Evolutionary conservation across 768 basidiomycete species (phyloP), one percentile per base, ranked within the genome.

Genomic region (Coprinellus micaceus): DNA sequence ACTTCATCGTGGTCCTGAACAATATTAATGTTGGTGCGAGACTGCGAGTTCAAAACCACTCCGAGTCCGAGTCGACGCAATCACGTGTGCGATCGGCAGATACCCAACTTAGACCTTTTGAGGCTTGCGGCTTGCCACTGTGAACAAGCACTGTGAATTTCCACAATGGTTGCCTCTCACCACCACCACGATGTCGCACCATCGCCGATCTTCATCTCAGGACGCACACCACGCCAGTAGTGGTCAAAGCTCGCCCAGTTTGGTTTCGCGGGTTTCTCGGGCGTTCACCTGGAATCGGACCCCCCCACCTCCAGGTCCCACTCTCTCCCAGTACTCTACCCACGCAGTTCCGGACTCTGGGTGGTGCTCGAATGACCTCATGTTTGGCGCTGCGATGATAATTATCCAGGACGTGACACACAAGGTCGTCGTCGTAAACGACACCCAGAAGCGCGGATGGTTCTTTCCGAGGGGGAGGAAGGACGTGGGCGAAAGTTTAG

Each of bases 381-480:
- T 82, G 68, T 70, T 85, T 2, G 83, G 83, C 2, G 81, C 79
- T 2, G 85, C 83, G 17, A 81, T 84, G 81, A 80, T 84, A 17
- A 73, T 88, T 46, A 73, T 88, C 24, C 84, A 86, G 61, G 78
- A 79, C n/a, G 72, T 75, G 2, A 82, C 82, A 0, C 66, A 73
- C 10, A 80, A 80, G 60, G 62, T 86, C 24, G 81, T 86, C 11
- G 58, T 87, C 4, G 61, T 86, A 0, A 69, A 75, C 49, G 81
- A 84, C 53, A 63, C 58, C 0, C 43, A 58, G 37, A 54, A 52
- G 29, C 64, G 71, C 7, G 64, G 70, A n/a, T 87, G 77, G 77
- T 85, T 87, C 64, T 71, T 87, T 3, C 86, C 86, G 0, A 77
- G 77, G 50, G 86, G 86, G 7, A 68, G 86, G 45, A 89, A 88